Evolutionary conservation across 768 basidiomycete genomes (phyloP), one percentile per base, ranked within the genome.

Genomic region (Tremella fuciformis): DNA sequence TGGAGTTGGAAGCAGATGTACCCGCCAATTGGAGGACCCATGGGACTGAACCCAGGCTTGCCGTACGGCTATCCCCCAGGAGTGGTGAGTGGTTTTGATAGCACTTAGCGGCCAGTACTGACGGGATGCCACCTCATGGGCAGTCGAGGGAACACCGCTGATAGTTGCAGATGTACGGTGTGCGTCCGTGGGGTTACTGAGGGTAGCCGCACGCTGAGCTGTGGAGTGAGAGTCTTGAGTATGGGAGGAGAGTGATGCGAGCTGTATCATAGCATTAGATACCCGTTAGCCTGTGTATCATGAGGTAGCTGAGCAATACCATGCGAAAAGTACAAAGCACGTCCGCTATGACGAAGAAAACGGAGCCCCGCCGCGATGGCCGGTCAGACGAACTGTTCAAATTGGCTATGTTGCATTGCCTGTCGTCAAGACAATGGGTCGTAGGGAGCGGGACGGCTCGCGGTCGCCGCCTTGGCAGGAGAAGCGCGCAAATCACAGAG

Each of bases 1-100:
- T 22, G 13, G 18, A 55, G 53, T 40, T 55, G 38, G 40, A 46
- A 44, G 25, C 53, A 29, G 40, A 55, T 46, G 40, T 55, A 47
- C 25, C 53, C 53, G 18, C 53, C 53, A 3, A 21, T 19, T 21
- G 40, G 25, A 7, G 40, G 24, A 18, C 53, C 42, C 4, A 21
- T 16, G 38, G 37, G 24, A 19, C 3, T 44, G 2, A 19, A 18
- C 22, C 29, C 29, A 37, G 42, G 29, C 29, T 3, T 18, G 8
- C 19, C 39, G 6, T 19, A 37, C 26, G 42, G 15, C n/a, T 53
- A n/a, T 37, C 16, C 29, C 16, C 26, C 51, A 16, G 19, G 16
- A 4, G 29, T 46, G 42, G 42, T 46, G 42, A 50, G 26, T 22
- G 4, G 29, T 4, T 6, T 34, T 11, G 29, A 6, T 34, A n/a